These are phyloP conservation scores for Myxozyma nipponensis DNA, from an alignment of 805 yeast genomes.

Conservation along the genomic window DNA sequence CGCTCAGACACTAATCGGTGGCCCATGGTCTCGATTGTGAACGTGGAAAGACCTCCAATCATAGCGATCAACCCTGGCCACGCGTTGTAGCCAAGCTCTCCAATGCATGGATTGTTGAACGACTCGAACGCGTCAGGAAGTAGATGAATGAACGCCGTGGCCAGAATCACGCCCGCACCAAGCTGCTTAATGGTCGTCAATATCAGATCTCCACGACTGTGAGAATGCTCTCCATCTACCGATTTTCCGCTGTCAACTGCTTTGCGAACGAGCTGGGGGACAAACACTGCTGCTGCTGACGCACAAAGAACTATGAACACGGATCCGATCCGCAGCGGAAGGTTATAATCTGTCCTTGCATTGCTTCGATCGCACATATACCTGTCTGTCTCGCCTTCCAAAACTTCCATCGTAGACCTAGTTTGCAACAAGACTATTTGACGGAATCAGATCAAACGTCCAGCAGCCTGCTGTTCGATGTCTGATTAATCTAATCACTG, in stretches of 20 bases:
- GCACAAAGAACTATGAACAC: slow-evolving; percentile 24
- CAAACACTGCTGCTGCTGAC: slow-evolving; percentile 24
- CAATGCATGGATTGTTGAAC: slow-evolving; percentile 55
- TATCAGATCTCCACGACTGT: slow-evolving; percentile 11
- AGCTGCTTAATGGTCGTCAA: slow-evolving; percentile 60
- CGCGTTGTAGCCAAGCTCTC: slow-evolving; percentile 52
- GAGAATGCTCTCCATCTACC: neutral
- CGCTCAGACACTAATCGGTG: slow-evolving; percentile 23
- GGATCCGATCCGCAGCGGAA: slow-evolving; percentile 23
- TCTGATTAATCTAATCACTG: no score
- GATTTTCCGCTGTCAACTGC: neutral
- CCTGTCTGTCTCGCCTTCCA: no score
- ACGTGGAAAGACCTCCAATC: slow-evolving; percentile 47
- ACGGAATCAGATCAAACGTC: no score
- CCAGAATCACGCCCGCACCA: slow-evolving; percentile 80
- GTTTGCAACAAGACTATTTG: no score
- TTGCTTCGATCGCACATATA: no score
- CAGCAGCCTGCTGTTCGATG: no score
- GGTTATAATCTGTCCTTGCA: slow-evolving; percentile 11
- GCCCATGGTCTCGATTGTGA: slow-evolving; percentile 48
- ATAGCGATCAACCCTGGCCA: slow-evolving; percentile 54
- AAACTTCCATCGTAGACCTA: no score
- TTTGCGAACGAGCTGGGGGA: slow-evolving; percentile 21
- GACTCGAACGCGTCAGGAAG: slow-evolving; percentile 65
- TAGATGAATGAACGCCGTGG: slow-evolving; percentile 76